phyloP scores from a whole-genome alignment of 2,329 filamentous ascomycete species.

The Colletotrichum liriopes region DNA sequence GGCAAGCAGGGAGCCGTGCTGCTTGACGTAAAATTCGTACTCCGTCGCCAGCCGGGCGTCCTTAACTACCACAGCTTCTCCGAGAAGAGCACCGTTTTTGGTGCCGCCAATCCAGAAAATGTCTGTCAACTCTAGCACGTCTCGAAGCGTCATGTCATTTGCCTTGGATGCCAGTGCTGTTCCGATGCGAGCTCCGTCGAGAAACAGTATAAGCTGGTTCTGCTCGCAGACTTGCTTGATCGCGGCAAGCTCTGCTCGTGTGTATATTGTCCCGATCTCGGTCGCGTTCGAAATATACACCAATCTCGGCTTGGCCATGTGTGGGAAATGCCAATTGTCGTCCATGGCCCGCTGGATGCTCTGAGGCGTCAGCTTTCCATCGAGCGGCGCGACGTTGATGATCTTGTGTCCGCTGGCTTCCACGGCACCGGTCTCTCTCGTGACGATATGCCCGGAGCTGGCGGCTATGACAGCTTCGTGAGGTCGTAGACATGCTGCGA shows the following conservation, averaged over 20 bases:
- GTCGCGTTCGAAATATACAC: constrained; percentile 69
- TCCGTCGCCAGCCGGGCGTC: constrained; percentile 58
- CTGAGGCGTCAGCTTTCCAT: constrained; percentile 64
- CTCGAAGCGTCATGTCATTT: constrained; percentile 61
- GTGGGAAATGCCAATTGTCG: constrained; percentile 66
- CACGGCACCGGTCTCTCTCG: constrained; percentile 65
- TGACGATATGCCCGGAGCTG: constrained; percentile 65
- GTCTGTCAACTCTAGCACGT: constrained; percentile 64
- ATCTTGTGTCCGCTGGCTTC: constrained; percentile 68
- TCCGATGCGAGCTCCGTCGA: constrained; percentile 64
- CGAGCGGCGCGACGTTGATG: constrained; percentile 61
- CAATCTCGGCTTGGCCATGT: constrained; percentile 66
- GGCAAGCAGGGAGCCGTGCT: constrained; percentile 65
- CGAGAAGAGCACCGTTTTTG: constrained; percentile 66
- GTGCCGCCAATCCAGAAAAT: constrained; percentile 71
- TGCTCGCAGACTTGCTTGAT: constrained; percentile 61
- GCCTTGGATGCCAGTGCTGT: constrained; percentile 57
- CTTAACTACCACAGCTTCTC: constrained; percentile 66
- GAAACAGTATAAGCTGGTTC: constrained; percentile 59
- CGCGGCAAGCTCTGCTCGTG: constrained; percentile 57
- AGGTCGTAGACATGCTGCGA: constrained; percentile 64
- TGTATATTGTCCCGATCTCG: constrained; percentile 66
- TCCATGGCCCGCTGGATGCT: constrained; percentile 60
- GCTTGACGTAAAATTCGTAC: constrained; percentile 67
- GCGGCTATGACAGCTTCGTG: constrained; percentile 68